phyloP scores from a whole-genome alignment of 306 rosid species.

The Quercus glauca region DNA sequence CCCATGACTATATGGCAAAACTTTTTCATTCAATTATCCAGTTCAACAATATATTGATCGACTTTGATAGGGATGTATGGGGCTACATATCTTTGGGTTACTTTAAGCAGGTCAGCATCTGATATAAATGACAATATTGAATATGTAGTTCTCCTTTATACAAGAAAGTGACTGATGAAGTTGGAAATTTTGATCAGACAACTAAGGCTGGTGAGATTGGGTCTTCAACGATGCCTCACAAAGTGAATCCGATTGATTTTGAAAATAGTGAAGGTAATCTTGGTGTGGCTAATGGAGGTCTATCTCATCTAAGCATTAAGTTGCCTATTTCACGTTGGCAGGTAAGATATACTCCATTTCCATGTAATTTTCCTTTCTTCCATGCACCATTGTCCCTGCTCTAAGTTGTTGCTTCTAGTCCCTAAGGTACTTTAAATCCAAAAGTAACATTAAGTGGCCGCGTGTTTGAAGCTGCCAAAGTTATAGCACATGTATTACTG shows the following conservation, averaged over 20 bases:
- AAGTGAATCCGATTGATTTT: conserved; percentile 95
- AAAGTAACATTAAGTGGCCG: not conserved
- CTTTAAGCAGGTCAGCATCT: conserved; percentile 72
- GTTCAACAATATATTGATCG: conserved; percentile 73
- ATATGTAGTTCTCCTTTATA: not conserved
- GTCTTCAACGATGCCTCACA: conserved; percentile 95
- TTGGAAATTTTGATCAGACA: conserved; percentile 25
- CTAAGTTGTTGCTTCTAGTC: not conserved
- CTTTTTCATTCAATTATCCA: conserved; percentile 62
- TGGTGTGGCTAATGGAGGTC: conserved; percentile 71
- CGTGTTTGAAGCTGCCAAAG: not conserved
- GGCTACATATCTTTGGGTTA: conserved; percentile 85
- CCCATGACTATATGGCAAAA: conserved; percentile 89
- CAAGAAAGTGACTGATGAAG: not conserved
- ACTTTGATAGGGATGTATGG: conserved; percentile 87
- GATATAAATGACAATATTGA: not conserved
- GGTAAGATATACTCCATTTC: conserved; percentile 39
- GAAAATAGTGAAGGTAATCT: conserved; percentile 95
- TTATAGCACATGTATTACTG: not conserved
- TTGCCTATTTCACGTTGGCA: conserved; percentile 91
- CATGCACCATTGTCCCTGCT: not conserved
- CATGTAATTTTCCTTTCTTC: not conserved
- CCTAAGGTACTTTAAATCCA: conserved; percentile 11
- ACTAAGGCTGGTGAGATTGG: conserved; percentile 78
- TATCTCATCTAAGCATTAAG: conserved; percentile 76